A percentile compares a stretch with the other conserved stretches of the same genome.
Conservation (phyloP, 1,139 yeast genomes). For the Blastobotrys raffinosifermentans region DNA sequence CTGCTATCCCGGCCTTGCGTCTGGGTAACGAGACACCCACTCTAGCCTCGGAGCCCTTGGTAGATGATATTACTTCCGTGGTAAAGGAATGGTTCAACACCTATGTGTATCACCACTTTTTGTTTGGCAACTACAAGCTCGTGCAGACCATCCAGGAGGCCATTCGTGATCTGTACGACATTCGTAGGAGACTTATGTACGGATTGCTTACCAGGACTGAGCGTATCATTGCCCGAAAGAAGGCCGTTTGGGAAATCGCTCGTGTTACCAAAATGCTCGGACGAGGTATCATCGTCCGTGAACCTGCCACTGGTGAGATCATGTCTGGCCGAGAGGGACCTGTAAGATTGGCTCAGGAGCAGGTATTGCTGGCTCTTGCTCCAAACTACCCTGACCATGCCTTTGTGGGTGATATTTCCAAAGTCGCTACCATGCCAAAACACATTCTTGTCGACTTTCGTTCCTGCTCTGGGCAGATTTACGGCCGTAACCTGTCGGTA, state of each 20-base stretch:
- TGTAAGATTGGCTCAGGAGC: constrained; percentile 60
- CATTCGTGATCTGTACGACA: constrained; percentile 51
- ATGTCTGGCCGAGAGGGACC: constrained; percentile 44
- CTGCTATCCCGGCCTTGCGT: constrained; percentile 29
- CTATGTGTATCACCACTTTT: constrained; percentile 28
- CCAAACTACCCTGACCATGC: constrained; percentile 58
- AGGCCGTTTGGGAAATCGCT: constrained; percentile 55
- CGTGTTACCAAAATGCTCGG: constrained; percentile 62
- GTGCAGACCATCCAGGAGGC: constrained; percentile 29
- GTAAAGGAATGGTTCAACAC: constrained; percentile 32
- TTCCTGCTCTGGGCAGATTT: constrained; percentile 52
- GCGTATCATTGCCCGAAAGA: constrained; percentile 47
- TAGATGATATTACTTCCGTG: constrained; percentile 31
- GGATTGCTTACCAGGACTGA: constrained; percentile 58
- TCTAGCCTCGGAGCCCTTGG: constrained; percentile 26
- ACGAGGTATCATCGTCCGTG: constrained; percentile 70
- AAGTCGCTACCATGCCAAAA: constrained; percentile 48
- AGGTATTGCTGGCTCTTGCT: constrained; percentile 64
- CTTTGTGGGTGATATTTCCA: constrained; percentile 26
- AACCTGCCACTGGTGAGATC: constrained; percentile 61
- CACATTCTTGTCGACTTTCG: constrained; percentile 78
- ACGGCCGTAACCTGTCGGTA: constrained; percentile 61
- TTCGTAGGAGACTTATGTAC: constrained; percentile 53
- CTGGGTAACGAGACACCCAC: constrained; percentile 26
- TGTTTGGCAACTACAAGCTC: constrained; percentile 34